Base-by-base conservation (phyloP, 495 filamentous ascomycete species). In the Articulospora tetracladia region DNA sequence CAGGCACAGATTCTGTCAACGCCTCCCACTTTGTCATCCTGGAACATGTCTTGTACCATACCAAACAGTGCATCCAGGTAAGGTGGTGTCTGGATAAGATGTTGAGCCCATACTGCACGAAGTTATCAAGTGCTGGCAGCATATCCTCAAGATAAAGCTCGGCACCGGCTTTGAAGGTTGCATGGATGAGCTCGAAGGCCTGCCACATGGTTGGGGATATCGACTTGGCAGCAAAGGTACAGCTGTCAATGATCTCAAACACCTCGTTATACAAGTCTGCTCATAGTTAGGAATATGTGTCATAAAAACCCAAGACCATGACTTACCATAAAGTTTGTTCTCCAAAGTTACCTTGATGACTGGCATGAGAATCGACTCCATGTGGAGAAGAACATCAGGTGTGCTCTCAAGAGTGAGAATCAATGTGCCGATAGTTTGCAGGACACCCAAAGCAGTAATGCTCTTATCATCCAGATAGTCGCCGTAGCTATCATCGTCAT, bases 121-220 rank as follows among this genome's bases (percentile, higher is more conserved):
- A 97, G 74, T 98, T 98, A 74, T 98, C 94, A 19, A 98, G 80
- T 0, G 95, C 93, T 2, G 94, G 94, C 26, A 98, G 86, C 94
- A 98, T 98, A 62, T 98, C 94, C 71, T 96, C 93, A n/a, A 98
- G 83, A 65, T 98, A 98, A 23, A 98, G 80, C 77, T 98, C 94
- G 17, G 94, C 94, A 30, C 94, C 92, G 47, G 91, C 88, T 77
- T 97, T 97, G 81, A 98, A 98, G 10, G 93, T 96, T 63, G 89
- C 83, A 72, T 98, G 95, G 60, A 98, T 94, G 27, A 98, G 85
- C 73, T 93, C 92, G 66, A 98, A 98, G 1, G 95, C 92, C 69
- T 92, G 85, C 94, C 94, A 98, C 94, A 98, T 98, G 30, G 88
- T 96, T 23, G 89, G 86, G 3, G 94, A 96, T 60, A 98, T 97